Conservation (phyloP, 139 green algal species). For the Chlorella sp. region DNA sequence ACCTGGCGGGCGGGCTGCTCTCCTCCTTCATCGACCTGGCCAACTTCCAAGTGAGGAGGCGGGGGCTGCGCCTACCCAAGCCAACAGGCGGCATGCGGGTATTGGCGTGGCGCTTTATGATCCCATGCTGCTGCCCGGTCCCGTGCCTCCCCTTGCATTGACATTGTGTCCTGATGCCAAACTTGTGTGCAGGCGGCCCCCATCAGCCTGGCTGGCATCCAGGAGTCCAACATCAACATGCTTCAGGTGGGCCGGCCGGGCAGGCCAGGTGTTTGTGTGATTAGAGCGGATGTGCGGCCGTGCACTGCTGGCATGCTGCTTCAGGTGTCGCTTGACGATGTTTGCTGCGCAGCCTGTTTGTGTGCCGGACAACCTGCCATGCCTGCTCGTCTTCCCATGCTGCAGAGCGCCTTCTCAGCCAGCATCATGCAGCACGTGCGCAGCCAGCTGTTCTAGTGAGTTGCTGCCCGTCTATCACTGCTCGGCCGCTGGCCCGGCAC, state of each 20-base stretch:
- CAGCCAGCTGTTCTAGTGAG: constrained; percentile 32
- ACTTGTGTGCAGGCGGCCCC: constrained; percentile 52
- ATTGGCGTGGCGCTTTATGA: too few relatives aligned
- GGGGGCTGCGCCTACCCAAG: too few relatives aligned
- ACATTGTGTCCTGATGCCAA: too few relatives aligned
- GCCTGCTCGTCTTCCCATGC: neutral
- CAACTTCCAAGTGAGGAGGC: constrained; percentile 62
- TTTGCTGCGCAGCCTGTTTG: too few relatives aligned
- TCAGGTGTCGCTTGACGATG: too few relatives aligned
- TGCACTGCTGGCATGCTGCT: too few relatives aligned
- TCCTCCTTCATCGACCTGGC: constrained; percentile 69
- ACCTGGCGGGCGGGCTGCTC: constrained; percentile 36
- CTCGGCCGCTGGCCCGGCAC: too few relatives aligned
- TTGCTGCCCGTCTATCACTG: too few relatives aligned
- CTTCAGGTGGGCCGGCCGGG: constrained; percentile 21
- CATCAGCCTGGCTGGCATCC: constrained; percentile 68
- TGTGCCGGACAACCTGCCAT: too few relatives aligned
- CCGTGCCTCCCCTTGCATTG: too few relatives aligned
- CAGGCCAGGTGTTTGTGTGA: neutral
- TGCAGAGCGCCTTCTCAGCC: constrained; percentile 2
- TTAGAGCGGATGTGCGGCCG: neutral
- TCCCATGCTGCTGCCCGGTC: too few relatives aligned
- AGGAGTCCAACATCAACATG: constrained; percentile 48
- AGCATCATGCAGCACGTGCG: constrained; percentile 21
- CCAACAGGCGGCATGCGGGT: too few relatives aligned